Evolutionary conservation across 140 eudicot genomes (phyloP), one percentile per base, ranked within the genome.

Genomic region (Senecio squalidus): DNA sequence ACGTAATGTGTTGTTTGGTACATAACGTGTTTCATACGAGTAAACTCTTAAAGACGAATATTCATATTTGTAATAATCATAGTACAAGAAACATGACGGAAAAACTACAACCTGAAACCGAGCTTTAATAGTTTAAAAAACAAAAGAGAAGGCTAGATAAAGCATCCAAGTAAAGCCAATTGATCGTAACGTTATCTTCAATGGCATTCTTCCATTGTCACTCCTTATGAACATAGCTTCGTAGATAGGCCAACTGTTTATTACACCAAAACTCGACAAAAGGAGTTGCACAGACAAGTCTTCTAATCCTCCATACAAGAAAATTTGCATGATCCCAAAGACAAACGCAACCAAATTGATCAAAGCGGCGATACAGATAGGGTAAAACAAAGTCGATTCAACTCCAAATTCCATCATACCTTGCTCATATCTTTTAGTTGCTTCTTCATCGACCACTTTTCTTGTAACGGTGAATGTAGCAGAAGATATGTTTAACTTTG

Each of bases 331-430:
- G 22, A 58, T 7, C 9, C 86, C 81, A 1, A 4, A 38, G 0
- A 58, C 3, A 28, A 74, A 23, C 2, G 81, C 71, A 1, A 52
- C 7, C 8, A 74, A 6, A 44, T 71, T 74, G 25, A 74, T 4
- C 1, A 76, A n/a, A 25, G 88, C 75, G 10, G 76, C 88, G 6
- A 72, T 27, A 0, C 73, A 43, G 23, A 81, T 47, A 8, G 78
- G 80, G 45, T 76, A 65, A 53, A 76, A 81, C 60, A 81, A 64
- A n/a, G 78, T 80, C 0, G 83, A 76, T 7, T 64, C 54, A 7
- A 75, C 73, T n/a, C 86, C 86, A 29, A 80, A 80, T 28, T 80
- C 86, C 65, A 70, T 62, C 45, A 15, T 76, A 41, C 82, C 86
- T 16, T 68, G 60, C 20, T 80, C 38, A 40, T 80, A 80, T 33